Evolutionary conservation across 306 rosid genomes (phyloP).

Genomic region (Casuarina cunninghamiana): DNA sequence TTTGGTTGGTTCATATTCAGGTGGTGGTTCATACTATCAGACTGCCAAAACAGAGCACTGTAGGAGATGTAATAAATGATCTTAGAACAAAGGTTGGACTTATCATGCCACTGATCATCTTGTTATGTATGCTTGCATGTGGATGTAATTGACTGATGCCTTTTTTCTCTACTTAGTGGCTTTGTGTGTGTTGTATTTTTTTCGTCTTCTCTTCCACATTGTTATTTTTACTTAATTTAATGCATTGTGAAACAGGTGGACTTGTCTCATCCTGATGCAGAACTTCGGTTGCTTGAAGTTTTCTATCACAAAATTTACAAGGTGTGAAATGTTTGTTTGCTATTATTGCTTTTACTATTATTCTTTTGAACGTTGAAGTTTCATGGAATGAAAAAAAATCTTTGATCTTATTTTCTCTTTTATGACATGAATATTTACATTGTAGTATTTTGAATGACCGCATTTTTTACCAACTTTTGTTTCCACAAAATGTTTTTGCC

Average conservation of each 20-base stretch:
- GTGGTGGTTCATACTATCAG: slow-evolving; percentile 80
- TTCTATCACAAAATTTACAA: slow-evolving; percentile 92
- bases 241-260: slow-evolving; percentile 58
- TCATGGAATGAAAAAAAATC: not conserved
- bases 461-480: not conserved
- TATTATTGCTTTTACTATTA: slow-evolving; percentile 17
- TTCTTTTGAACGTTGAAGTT: slow-evolving; percentile 2
- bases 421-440: not conserved
- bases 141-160: not conserved
- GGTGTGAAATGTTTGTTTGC: slow-evolving; percentile 45
- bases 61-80: slow-evolving; percentile 82
- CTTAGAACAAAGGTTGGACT: slow-evolving; percentile 67
- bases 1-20: slow-evolving; percentile 36
- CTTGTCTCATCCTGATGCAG: slow-evolving; percentile 75
- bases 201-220: not conserved
- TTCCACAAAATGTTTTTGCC: not conserved
- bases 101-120: slow-evolving; percentile 4
- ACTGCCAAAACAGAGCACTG: slow-evolving; percentile 87
- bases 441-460: not conserved
- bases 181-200: slow-evolving; percentile 1
- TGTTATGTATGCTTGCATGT: not conserved
- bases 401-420: not conserved
- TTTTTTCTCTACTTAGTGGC: not conserved
- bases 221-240: slow-evolving; percentile 11
- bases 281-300: slow-evolving; percentile 91